phyloP scores from a whole-genome alignment of 2,329 filamentous ascomycete species.

The Fusarium sp. region DNA sequence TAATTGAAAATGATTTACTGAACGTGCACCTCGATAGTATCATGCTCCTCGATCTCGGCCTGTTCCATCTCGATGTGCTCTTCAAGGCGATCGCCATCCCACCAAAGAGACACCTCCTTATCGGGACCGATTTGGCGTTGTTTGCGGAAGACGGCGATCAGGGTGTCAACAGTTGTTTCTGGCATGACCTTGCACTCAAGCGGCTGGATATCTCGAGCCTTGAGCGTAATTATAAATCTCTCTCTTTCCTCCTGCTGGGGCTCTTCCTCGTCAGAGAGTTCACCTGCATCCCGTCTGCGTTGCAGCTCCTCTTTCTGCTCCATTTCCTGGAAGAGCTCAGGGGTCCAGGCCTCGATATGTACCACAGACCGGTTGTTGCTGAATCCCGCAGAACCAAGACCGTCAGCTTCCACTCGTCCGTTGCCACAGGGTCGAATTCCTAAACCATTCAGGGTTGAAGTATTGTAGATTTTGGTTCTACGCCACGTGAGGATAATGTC shows the following conservation, averaged over 20 bases:
- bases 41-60: slow-evolving; percentile 78
- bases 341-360: slow-evolving; percentile 82
- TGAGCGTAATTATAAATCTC: slow-evolving; percentile 64
- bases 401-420: slow-evolving; percentile 56
- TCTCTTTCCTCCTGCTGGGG: slow-evolving; percentile 43
- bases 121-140: slow-evolving; percentile 62
- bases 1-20: background rate
- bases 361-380: slow-evolving; percentile 81
- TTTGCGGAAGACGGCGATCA: slow-evolving; percentile 71
- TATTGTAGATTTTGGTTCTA: slow-evolving; percentile 75
- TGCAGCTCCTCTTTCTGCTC: slow-evolving; percentile 61
- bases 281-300: slow-evolving; percentile 56
- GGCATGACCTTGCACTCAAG: slow-evolving; percentile 63
- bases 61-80: slow-evolving; percentile 69
- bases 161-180: slow-evolving; percentile 69
- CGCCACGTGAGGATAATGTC: slow-evolving; percentile 84
- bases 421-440: slow-evolving; percentile 63
- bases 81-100: slow-evolving; percentile 80
- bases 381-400: slow-evolving; percentile 56
- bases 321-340: slow-evolving; percentile 66
- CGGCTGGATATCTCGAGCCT: slow-evolving; percentile 61
- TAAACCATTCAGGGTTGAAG: slow-evolving; percentile 77
- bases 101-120: slow-evolving; percentile 70
- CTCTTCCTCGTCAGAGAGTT: slow-evolving; percentile 50
- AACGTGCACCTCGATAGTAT: slow-evolving; percentile 76